Evolutionary conservation across 2,329 filamentous ascomycete species (phyloP), one percentile per base, ranked within the genome.

Genomic region (Bisporella sp.): DNA sequence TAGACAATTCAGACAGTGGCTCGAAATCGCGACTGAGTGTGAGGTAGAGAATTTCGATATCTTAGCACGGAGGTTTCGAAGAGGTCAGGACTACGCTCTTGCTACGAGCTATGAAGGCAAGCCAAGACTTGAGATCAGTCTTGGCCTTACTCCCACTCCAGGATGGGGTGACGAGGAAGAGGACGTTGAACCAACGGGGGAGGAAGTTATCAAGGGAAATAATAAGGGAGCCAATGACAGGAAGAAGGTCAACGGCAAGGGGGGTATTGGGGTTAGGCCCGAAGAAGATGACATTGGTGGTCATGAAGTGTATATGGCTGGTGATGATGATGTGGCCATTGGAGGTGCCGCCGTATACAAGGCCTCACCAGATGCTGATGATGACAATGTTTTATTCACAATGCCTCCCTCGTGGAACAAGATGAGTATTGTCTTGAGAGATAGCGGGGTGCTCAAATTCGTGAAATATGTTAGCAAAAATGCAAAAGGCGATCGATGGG

Each of bases 271-370:
- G 28, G 45, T 11, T 57, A 41, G 45, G 31, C 31, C n/a, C 8
- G 64, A 66, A 13, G 71, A 74, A 21, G 80, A 85, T 47, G 74
- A 76, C 56, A 80, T 87, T 1, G 87, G 87, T 49, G 87, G 87
- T 32, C 86, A 89, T 65, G 86, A 91, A 63, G 87, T 96, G 52
- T 96, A 96, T 76, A 96, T 96, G 90, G 91, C 89, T 0, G 88
- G 85, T 47, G 87, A 90, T 39, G 84, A 90, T 39, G 84, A 85
- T 28, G 73, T 74, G 40, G 73, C 75, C 49, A 78, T 82, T 28
- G 77, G 75, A 8, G 89, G 95, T 66, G 91, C 92, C 1, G 93
- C 93, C 6, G 79, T 99, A 46, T 99, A 99, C 75, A 85, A 85
- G 66, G 78, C 86, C 1, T 77, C 79, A 47, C 68, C 67, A 28